Base-by-base conservation (phyloP, 768 basidiomycete species). In the Pluteus cervinus region DNA sequence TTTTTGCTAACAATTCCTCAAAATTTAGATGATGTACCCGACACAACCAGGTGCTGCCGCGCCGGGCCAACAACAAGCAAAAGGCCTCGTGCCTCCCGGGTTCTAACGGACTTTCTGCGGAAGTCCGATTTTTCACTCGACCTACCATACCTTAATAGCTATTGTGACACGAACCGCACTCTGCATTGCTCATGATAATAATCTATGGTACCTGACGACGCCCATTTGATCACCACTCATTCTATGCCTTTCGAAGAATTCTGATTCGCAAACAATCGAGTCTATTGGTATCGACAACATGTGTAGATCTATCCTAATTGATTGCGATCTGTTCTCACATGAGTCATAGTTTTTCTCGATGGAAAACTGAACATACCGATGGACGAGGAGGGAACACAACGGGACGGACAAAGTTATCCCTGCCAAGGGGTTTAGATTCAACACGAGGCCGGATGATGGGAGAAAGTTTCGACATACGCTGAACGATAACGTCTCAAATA, bases 401-500 rank as follows among this genome's bases (percentile, higher is more conserved):
- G 25, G 83, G 81, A 21, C 83, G 75, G 28, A 74, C 68, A 57
- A 70, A 81, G 61, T 86, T 82, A 50, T 75, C 80, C 40, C 81
- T 73, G 38, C 10, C 42, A 24, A 24, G 16, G 44, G 40, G 44
- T 26, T 35, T 50, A 25, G 51, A 40, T 44, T 42, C 32, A 33
- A 29, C 20, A 31, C 15, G 29, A n/a, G n/a, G n/a, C n/a, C n/a
- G n/a, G 12, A 40, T 32, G 25, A 38, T 23, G 34, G 23, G 14
- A 25, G 35, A 14, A 24, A n/a, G 41, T 30, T 37, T 42, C 24
- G 28, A 85, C 88, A 58, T 68, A 93, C 86, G 86, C 78, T 50
- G 82, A 77, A 51, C 94, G 79, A 66, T 86, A 96, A 53, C 86
- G 74, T 61, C 94, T 74, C 49, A 99, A 70, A 61, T 90, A 92